A percentile compares a stretch with the other conserved stretches of the same genome.
Evolutionary conservation across 1,284 basidiomycete genomes (phyloP).

Genomic region (Blastosporella zonata): DNA sequence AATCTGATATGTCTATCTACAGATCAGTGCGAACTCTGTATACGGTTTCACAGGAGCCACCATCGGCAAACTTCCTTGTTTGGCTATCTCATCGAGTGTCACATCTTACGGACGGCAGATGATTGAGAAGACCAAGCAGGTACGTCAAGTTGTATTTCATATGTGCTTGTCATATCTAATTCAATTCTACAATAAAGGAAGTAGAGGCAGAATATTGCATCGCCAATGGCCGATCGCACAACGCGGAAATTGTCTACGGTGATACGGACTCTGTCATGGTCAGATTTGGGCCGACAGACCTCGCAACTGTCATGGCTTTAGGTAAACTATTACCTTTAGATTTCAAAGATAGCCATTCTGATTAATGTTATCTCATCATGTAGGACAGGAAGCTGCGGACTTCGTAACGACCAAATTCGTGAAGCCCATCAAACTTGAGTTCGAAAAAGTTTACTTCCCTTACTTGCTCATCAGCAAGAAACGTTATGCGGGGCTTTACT

Average conservation of each 20-base stretch:
- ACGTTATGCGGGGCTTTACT: conserved; percentile 94
- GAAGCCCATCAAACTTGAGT: conserved; percentile 95
- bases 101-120: conserved; percentile 95
- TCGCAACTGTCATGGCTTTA: conserved; percentile 82
- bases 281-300: conserved; percentile 85
- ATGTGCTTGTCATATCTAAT: background rate
- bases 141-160: conserved; percentile 27
- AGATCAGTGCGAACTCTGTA: conserved; percentile 97
- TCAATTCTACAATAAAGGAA: conserved; percentile 44
- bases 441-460: conserved; percentile 97
- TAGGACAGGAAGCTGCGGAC: conserved; percentile 91
- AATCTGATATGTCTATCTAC: conserved; percentile 8
- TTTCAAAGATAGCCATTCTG: background rate
- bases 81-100: conserved; percentile 89
- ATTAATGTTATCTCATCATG: background rate
- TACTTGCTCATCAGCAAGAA: conserved; percentile 97
- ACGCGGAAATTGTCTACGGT: conserved; percentile 93
- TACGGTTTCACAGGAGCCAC: conserved; percentile 98
- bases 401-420: conserved; percentile 91
- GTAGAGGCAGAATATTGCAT: conserved; percentile 87
- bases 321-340: conserved; percentile 46
- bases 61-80: conserved; percentile 90
- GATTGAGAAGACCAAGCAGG: conserved; percentile 94
- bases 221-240: conserved; percentile 80
- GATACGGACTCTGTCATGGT: conserved; percentile 99